These are phyloP conservation scores for Salicornia ramosissima DNA, from an alignment of 148 eudicot species.

Conservation along the genomic window DNA sequence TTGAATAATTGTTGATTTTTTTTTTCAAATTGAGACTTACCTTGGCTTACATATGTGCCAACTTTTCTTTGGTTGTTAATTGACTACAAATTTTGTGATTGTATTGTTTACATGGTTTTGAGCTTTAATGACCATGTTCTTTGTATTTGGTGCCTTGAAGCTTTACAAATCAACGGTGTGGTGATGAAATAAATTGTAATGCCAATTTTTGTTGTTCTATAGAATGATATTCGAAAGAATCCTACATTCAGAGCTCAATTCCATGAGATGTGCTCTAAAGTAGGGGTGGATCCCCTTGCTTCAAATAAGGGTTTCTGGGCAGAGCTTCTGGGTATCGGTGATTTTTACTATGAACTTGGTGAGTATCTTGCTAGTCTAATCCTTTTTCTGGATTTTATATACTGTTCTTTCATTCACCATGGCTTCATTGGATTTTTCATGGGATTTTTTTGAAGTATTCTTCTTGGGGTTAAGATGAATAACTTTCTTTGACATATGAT, in stretches of 20 bases:
- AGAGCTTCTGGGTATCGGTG: slow-evolving; percentile 93
- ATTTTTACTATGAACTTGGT: slow-evolving; percentile 98
- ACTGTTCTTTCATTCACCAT: neutral
- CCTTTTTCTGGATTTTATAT: neutral
- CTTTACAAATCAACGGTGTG: neutral
- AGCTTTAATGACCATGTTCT: neutral
- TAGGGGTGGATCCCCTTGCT: slow-evolving; percentile 97
- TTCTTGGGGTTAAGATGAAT: too few relatives aligned
- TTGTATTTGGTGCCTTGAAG: neutral
- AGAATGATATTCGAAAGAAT: slow-evolving; percentile 98
- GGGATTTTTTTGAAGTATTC: too few relatives aligned
- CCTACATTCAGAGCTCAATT: slow-evolving; percentile 95
- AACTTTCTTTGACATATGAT: slow-evolving; percentile 1
- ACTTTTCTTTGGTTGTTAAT: too few relatives aligned
- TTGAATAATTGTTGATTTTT: too few relatives aligned
- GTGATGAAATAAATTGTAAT: neutral
- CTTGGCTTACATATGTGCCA: too few relatives aligned
- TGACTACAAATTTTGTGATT: neutral
- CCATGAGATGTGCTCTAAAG: slow-evolving; percentile 99
- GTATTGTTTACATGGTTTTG: neutral
- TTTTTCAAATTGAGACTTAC: too few relatives aligned
- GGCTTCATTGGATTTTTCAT: neutral
- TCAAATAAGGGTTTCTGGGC: slow-evolving; percentile 99
- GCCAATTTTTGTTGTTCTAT: slow-evolving; percentile 24
- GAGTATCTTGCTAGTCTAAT: slow-evolving; percentile 23